phyloP scores from a whole-genome alignment of 2,329 filamentous ascomycete genomes.

The Trichoderma lentiforme region DNA sequence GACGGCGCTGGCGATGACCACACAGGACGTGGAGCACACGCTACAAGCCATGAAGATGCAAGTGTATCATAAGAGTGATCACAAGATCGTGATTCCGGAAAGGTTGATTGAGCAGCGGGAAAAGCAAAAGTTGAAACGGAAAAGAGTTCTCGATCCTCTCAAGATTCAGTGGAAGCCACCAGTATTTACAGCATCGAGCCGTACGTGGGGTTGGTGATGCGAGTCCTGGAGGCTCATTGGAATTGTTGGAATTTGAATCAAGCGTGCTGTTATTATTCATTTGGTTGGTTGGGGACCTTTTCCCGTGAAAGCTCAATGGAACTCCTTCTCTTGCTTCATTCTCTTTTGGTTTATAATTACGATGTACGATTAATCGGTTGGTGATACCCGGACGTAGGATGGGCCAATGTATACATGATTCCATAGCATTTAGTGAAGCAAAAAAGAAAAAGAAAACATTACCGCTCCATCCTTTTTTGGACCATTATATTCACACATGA shows the following conservation, averaged over 20 bases:
- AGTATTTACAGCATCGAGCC: conserved; percentile 81
- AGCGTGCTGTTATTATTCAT: not conserved
- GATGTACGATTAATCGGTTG: not conserved
- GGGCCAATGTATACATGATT: not conserved
- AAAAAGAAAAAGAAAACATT: not conserved
- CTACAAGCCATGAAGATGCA: conserved; percentile 93
- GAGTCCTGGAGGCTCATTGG: not conserved
- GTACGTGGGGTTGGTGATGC: conserved; percentile 90
- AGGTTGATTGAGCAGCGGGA: conserved; percentile 75
- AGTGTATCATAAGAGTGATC: conserved; percentile 91
- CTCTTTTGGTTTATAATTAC: not conserved
- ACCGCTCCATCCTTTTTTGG: not conserved
- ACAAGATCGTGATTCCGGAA: conserved; percentile 90
- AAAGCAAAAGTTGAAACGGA: conserved; percentile 75
- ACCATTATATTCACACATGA: not conserved
- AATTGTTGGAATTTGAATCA: not conserved
- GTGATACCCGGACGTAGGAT: not conserved
- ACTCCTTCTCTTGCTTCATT: not conserved
- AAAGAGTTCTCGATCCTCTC: conserved; percentile 71
- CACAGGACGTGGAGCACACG: conserved; percentile 92
- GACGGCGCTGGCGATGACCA: conserved; percentile 84
- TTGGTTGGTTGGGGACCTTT: not conserved
- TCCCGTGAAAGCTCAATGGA: not conserved
- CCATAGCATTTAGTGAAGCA: not conserved
- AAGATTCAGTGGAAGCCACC: conserved; percentile 93